A percentile compares a stretch with the other conserved stretches of the same genome.
phyloP scores from a whole-genome alignment of 441 rosid genomes.

The Jatropha multifida region DNA sequence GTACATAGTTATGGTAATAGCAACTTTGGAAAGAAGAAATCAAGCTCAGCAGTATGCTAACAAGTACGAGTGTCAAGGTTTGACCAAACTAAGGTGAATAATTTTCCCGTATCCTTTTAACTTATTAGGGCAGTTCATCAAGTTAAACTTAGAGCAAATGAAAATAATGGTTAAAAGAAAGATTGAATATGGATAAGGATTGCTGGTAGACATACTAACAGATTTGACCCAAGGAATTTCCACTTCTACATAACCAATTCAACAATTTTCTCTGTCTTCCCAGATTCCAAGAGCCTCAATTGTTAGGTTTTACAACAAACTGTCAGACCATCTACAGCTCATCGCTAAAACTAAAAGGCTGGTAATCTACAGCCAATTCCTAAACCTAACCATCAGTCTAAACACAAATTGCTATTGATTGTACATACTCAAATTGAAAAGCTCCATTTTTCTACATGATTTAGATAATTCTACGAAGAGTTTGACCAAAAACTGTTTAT shows the following conservation, averaged over 20 bases:
- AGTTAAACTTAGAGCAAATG: not conserved
- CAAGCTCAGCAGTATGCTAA: not conserved
- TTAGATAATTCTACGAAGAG: not conserved
- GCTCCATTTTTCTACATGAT: not conserved
- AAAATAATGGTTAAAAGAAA: not conserved
- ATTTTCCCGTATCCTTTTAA: not conserved
- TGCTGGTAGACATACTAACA: not conserved
- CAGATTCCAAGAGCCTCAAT: too few species aligned
- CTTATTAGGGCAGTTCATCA: not conserved
- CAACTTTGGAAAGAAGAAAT: not conserved
- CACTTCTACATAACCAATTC: not conserved
- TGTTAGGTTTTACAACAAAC: not conserved
- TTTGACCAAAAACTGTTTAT: not conserved
- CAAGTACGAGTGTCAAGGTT: not conserved
- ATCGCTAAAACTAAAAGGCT: not conserved
- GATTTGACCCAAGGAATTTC: not conserved
- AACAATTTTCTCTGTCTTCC: not conserved
- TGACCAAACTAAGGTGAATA: not conserved
- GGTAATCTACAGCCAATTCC: not conserved
- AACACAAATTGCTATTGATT: not conserved
- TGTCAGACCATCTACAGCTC: not conserved
- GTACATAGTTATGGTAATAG: not conserved
- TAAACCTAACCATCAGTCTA: too few species aligned
- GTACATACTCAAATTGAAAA: not conserved
- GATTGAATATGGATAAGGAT: not conserved